Percentiles rank a stretch among this genome's conserved stretches.
Conservation (phyloP, 1,284 basidiomycete species). For the Trichosporon asahii region DNA sequence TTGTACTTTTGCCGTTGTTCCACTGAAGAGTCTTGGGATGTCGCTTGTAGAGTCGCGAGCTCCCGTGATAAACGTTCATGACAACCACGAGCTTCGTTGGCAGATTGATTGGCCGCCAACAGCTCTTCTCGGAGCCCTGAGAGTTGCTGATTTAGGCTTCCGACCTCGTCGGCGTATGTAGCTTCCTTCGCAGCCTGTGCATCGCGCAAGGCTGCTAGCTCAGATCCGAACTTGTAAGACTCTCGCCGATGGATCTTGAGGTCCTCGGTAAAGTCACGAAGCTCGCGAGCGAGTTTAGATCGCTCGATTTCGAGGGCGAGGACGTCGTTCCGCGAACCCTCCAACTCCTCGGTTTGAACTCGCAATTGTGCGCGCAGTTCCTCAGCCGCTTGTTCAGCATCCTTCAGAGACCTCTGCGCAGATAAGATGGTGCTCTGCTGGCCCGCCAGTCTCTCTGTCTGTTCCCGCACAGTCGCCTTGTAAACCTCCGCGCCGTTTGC, state of each 20-base stretch:
- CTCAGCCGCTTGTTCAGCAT: not conserved
- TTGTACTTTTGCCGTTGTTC: conserved; percentile 39
- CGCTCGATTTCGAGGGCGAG: not conserved
- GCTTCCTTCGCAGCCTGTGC: conserved; percentile 18
- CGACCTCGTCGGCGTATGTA: not conserved
- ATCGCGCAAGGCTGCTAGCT: conserved; percentile 60
- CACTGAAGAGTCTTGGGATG: not conserved
- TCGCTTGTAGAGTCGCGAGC: not conserved
- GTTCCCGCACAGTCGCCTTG: not conserved
- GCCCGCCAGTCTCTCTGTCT: not conserved
- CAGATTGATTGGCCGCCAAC: conserved; percentile 16
- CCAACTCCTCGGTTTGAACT: not conserved
- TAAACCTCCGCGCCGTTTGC: not conserved
- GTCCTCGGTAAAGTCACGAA: conserved; percentile 39
- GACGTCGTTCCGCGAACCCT: not conserved
- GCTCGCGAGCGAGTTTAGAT: conserved; percentile 23
- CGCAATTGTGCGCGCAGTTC: not conserved
- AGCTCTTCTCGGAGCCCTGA: conserved; percentile 16
- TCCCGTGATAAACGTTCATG: not conserved
- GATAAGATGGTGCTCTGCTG: not conserved
- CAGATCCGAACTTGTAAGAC: conserved; percentile 54
- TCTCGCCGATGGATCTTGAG: conserved; percentile 55
- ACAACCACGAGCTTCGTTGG: conserved; percentile 22
- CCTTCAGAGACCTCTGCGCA: not conserved
- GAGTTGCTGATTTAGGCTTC: conserved; percentile 1